Evolutionary conservation across 805 yeast genomes (phyloP).

Genomic region (Candida maesae): DNA sequence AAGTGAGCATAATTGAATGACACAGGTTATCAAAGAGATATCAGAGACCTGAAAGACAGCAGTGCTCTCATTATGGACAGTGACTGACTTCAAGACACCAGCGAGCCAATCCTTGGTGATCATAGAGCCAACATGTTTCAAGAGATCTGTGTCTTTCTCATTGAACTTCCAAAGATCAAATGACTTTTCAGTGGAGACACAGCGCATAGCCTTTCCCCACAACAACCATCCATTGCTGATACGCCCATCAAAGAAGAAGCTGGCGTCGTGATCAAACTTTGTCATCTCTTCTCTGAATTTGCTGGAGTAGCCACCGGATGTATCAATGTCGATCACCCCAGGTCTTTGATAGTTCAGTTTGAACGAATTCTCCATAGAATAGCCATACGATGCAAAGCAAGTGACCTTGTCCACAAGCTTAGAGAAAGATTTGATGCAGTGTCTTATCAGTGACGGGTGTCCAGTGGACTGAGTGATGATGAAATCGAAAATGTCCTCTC

Average conservation of each 20-base stretch:
- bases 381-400: slow-evolving; percentile 41
- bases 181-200: slow-evolving; percentile 32
- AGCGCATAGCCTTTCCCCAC: slow-evolving; percentile 61
- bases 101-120: slow-evolving; percentile 59
- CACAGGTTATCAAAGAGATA: slow-evolving; percentile 50
- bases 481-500: slow-evolving; percentile 37
- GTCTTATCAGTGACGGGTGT: slow-evolving; percentile 60
- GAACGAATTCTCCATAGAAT: slow-evolving; percentile 43
- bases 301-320: slow-evolving; percentile 33
- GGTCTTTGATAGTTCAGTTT: slow-evolving; percentile 33
- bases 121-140: slow-evolving; percentile 40
- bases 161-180: slow-evolving; percentile 31
- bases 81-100: slow-evolving; percentile 45
- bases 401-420: slow-evolving; percentile 46
- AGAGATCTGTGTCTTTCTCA: slow-evolving; percentile 38
- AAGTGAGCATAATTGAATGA: slow-evolving; percentile 47
- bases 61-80: slow-evolving; percentile 65
- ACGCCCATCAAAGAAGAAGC: slow-evolving; percentile 54
- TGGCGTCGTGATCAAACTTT: slow-evolving; percentile 39
- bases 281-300: slow-evolving; percentile 49
- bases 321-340: slow-evolving; percentile 40
- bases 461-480: slow-evolving; percentile 46
- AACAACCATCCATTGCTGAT: slow-evolving; percentile 65
- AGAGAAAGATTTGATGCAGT: slow-evolving; percentile 57
- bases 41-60: slow-evolving; percentile 64